Base-by-base conservation (phyloP, 495 filamentous ascomycete genomes). In the Rhizodiscina lignyota region DNA sequence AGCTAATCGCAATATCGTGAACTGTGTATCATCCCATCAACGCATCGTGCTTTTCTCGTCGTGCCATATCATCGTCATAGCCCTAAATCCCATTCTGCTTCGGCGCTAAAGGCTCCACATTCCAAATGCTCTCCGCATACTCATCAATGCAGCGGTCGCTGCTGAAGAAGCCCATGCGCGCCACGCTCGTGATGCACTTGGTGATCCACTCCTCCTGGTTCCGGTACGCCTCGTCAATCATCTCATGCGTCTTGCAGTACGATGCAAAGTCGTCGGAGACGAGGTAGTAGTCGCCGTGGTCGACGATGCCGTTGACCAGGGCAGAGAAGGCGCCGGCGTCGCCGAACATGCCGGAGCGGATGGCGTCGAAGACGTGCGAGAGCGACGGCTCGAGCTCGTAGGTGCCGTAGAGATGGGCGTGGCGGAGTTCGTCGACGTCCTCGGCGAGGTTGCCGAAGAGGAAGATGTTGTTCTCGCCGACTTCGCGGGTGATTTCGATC, bases 401-500 rank as follows among this genome's bases (percentile, higher is more conserved):
- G 34, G 65, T 50, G 35, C 79, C 79, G 57, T 89, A 96, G 41
- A 68, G 74, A 59, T 97, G 91, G 6, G 70, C 66, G 59, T 96
- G 83, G 20, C 89, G 91, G 29, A 97, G 77, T 20, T 94, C 85
- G 48, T 96, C 89, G 37, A 96, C 91, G 48, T 96, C 81, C 61
- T 97, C 91, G 41, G 89, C 82, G 4, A 97, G 72, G 52, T 85
- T 89, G 30, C 89, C 89, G 50, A 97, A 94, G 52, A 96, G 78
- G 72, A 96, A 97, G 56, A 96, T 96, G 61, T 96, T 94, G 46
- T 79, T 70, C 42, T 94, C 80, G 45, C 84, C 81, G 46, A 94
- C 81, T 59, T 97, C 91, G 37, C 91, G 85, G 4, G 89, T 96
- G 52, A 97, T 96, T 64, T 94, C 85, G 51, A 94, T 93, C 82